Evolutionary conservation across 2,329 filamentous ascomycete genomes (phyloP).

Genomic region (Aureobasidium sp.): DNA sequence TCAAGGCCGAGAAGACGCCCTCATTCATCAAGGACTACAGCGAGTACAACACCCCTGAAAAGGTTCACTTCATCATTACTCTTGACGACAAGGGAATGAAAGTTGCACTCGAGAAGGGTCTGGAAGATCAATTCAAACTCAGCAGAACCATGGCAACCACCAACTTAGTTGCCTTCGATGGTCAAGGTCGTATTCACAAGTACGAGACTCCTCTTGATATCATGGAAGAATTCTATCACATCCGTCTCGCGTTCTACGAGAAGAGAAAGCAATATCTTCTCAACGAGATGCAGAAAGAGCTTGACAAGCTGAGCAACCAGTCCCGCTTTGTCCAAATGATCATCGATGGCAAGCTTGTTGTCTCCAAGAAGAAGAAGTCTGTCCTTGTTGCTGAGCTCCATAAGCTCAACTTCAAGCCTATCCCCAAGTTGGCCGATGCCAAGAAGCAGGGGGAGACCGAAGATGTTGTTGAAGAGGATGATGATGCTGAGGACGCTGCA

Average conservation of each 20-base stretch:
- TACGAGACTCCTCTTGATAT: slow-evolving; percentile 91
- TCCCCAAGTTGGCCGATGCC: slow-evolving; percentile 65
- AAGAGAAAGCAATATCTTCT: slow-evolving; percentile 65
- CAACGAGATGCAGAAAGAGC: slow-evolving; percentile 50
- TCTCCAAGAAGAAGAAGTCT: slow-evolving; percentile 89
- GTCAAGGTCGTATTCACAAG: slow-evolving; percentile 81
- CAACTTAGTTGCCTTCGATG: slow-evolving; percentile 90
- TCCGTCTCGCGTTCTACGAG: slow-evolving; percentile 75
- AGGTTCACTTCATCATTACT: slow-evolving; percentile 90
- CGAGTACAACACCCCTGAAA: slow-evolving; percentile 96
- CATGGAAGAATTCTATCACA: slow-evolving; percentile 81
- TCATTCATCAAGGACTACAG: slow-evolving; percentile 99
- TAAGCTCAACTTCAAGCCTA: slow-evolving; percentile 74
- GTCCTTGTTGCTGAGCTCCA: slow-evolving; percentile 76
- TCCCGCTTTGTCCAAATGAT: slow-evolving; percentile 93
- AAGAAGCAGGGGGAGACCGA: slow-evolving; percentile 59
- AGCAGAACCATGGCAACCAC: slow-evolving; percentile 77
- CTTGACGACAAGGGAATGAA: slow-evolving; percentile 87
- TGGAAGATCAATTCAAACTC: slow-evolving; percentile 91
- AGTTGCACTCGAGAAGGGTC: slow-evolving; percentile 60
- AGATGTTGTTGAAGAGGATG: slow-evolving; percentile 53
- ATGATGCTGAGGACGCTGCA: slow-evolving; percentile 50
- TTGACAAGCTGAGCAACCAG: slow-evolving; percentile 80
- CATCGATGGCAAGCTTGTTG: slow-evolving; percentile 77
- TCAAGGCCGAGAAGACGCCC: slow-evolving; percentile 79